These are phyloP conservation scores for Arthrinium phaeospermum DNA, from an alignment of 2,329 filamentous ascomycete species.

Conservation along the genomic window DNA sequence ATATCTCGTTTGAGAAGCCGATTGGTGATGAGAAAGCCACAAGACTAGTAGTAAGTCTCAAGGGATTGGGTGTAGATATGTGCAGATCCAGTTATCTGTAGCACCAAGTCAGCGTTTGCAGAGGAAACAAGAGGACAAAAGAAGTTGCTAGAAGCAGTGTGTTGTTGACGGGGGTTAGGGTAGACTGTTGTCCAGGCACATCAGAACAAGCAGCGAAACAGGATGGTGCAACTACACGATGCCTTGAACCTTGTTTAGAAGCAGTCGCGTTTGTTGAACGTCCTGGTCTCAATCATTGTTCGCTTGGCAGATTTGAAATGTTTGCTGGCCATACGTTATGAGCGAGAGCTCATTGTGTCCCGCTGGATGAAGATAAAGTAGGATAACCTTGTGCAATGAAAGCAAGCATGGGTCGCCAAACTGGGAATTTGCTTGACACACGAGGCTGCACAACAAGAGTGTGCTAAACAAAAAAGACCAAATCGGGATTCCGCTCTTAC, in stretches of 20 bases:
- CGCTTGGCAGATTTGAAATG: background rate
- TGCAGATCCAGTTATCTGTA: background rate
- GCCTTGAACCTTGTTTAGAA: no score
- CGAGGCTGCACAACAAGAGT: background rate
- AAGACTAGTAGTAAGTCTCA: background rate
- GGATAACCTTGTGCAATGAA: background rate
- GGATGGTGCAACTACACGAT: background rate
- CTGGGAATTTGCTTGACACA: background rate
- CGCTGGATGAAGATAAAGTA: background rate
- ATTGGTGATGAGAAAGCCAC: background rate
- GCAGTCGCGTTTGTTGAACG: background rate
- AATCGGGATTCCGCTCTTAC: background rate
- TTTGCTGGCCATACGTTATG: background rate
- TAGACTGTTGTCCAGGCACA: background rate
- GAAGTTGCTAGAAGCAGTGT: background rate
- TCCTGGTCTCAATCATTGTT: background rate
- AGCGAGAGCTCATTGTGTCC: background rate
- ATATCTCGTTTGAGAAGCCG: background rate
- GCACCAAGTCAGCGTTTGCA: background rate
- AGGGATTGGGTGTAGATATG: background rate
- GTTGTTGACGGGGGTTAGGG: background rate
- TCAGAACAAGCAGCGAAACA: background rate
- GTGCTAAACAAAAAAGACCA: background rate
- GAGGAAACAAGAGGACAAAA: background rate
- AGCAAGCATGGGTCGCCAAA: background rate